Evolutionary conservation across 2,329 filamentous ascomycete species (phyloP).

Genomic region (Drechslerella dactyloides): DNA sequence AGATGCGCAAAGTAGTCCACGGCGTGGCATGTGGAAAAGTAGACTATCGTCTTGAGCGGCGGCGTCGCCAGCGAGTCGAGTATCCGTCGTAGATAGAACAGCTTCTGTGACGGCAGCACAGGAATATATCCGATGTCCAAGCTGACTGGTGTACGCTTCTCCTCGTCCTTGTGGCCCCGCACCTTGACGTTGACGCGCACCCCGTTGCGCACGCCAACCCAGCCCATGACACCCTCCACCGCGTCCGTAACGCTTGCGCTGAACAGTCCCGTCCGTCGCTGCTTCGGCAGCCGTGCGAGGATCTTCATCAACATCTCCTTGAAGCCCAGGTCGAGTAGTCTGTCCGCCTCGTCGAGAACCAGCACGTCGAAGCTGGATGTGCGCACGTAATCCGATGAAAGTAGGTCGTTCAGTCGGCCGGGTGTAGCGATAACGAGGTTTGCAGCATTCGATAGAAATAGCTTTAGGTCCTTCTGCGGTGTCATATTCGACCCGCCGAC

Average conservation of each 20-base stretch:
- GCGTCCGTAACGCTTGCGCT: constrained; percentile 96
- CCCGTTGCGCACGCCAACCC: constrained; percentile 89
- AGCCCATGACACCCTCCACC: constrained; percentile 81
- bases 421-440: constrained; percentile 92
- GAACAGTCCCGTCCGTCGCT: constrained; percentile 89
- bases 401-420: constrained; percentile 83
- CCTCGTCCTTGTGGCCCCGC: constrained; percentile 69
- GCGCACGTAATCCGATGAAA: constrained; percentile 85
- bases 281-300: constrained; percentile 82
- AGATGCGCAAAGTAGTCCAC: constrained; percentile 93
- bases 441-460: constrained; percentile 81
- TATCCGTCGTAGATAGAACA: constrained; percentile 58
- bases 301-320: constrained; percentile 89
- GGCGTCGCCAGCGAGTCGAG: constrained; percentile 66
- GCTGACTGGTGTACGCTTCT: constrained; percentile 87
- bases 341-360: constrained; percentile 92
- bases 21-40: constrained; percentile 89
- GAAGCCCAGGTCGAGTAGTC: constrained; percentile 90
- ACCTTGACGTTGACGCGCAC: constrained; percentile 95
- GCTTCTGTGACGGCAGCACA: constrained; percentile 77
- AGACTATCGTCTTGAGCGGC: constrained; percentile 88
- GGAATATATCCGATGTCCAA: constrained; percentile 88
- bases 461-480: constrained; percentile 81
- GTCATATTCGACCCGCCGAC: constrained; percentile 79
- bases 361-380: constrained; percentile 89